These are phyloP conservation scores for Coniophora puteana DNA, from an alignment of 1,284 basidiomycete genomes.

Conservation along the genomic window DNA sequence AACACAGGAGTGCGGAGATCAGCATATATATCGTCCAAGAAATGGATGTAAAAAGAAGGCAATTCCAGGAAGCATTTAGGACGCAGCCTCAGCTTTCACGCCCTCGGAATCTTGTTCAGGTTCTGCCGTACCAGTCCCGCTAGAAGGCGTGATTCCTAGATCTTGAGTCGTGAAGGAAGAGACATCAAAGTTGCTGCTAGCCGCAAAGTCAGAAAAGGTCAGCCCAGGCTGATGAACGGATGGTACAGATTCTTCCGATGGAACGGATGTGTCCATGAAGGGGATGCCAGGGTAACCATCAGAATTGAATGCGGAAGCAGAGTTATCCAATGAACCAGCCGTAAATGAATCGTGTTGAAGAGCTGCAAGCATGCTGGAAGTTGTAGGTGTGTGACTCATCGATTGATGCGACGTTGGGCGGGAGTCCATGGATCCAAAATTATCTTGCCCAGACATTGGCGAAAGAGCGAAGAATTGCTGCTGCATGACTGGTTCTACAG, in stretches of 20 bases:
- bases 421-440: constrained; percentile 57
- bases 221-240: constrained; percentile 53
- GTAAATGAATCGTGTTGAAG: constrained; percentile 72
- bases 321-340: constrained; percentile 56
- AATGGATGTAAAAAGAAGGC: background rate
- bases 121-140: constrained; percentile 47
- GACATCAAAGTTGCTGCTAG: constrained; percentile 65
- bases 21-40: constrained; percentile 29
- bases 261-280: constrained; percentile 68
- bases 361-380: constrained; percentile 82
- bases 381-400: constrained; percentile 76
- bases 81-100: constrained; percentile 43
- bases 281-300: constrained; percentile 67
- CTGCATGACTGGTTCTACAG: constrained; percentile 85
- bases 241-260: constrained; percentile 56
- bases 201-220: constrained; percentile 64
- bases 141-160: constrained; percentile 52
- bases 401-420: constrained; percentile 39
- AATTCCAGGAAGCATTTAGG: constrained; percentile 25
- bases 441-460: constrained; percentile 78
- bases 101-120: constrained; percentile 44
- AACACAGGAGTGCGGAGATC: constrained; percentile 24
- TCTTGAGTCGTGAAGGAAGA: constrained; percentile 61
- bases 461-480: constrained; percentile 80
- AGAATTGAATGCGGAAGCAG: constrained; percentile 53